Base-by-base conservation (phyloP, 177 flowering plant genomes). In the Vitis hybrid region DNA sequence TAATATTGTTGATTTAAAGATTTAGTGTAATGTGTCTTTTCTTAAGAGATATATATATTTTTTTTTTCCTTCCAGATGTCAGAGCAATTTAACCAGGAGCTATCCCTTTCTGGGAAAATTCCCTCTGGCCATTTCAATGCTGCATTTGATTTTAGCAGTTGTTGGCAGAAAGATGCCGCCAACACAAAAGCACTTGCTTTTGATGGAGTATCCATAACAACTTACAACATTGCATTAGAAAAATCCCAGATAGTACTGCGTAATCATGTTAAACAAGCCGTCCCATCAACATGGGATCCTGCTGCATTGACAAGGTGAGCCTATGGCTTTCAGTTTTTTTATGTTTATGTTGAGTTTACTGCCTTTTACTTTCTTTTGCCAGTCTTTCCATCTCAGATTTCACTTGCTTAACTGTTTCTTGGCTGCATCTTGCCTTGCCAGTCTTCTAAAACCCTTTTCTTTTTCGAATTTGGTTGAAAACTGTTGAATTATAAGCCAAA, bases 151-250 rank as follows among this genome's bases (percentile, higher is more conserved):
- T 89, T 84, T 72, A 73, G 89, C 9, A 80, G 91, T 52, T 76
- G 83, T 69, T 92, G 97, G 97, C 91, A 90, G 74, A 86, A 85
- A 72, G 97, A 92, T 83, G 97, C 97, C n/a, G 87, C 91, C 65
- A 81, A 74, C 67, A 92, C 93, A 2, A 90, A 89, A 79, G 70
- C 87, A 56, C 90, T 92, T 72, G 92, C 97, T 29, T 89, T 89
- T 78, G 97, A 92, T 78, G 95, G 95, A 57, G 86, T 89, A 73
- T 86, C 81, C 77, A 86, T 92, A 61, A 82, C 91, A 16, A 79
- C 90, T 22, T 92, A 87, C 76, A 82, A 84, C 2, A 74, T 90
- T 72, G 95, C 89, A 6, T 74, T 92, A 11, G 87, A 89, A 65
- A 92, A 87, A 70, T 78, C 93, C 51, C 95, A 85, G 64, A 76